These are phyloP conservation scores for Bipolaris oryzae DNA, from an alignment of 2,329 filamentous ascomycete genomes.

Conservation along the genomic window DNA sequence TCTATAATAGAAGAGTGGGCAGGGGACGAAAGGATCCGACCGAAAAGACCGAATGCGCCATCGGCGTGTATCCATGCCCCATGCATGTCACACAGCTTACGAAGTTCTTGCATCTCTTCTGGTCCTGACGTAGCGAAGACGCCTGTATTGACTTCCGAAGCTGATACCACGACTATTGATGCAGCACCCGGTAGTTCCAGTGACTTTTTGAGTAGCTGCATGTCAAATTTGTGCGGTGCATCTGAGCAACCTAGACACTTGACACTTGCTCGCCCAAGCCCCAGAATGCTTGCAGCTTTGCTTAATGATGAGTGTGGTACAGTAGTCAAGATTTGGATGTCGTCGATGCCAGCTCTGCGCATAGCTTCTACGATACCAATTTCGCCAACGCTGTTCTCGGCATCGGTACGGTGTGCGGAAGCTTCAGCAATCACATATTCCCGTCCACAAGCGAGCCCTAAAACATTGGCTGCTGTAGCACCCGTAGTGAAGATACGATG, in stretches of 20 bases:
- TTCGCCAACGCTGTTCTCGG: constrained; percentile 63
- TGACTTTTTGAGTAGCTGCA: constrained; percentile 67
- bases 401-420: constrained; percentile 44
- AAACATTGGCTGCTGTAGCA: constrained; percentile 67
- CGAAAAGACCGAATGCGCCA: constrained; percentile 87
- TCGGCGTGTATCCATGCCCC: constrained; percentile 89
- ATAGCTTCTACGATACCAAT: constrained; percentile 73
- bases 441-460: constrained; percentile 72
- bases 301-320: constrained; percentile 81
- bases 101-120: constrained; percentile 66
- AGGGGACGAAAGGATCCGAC: constrained; percentile 64
- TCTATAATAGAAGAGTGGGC: constrained; percentile 63
- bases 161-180: constrained; percentile 81
- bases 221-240: constrained; percentile 72
- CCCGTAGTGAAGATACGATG: constrained; percentile 83
- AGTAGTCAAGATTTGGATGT: constrained; percentile 79
- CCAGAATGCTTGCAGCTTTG: constrained; percentile 83
- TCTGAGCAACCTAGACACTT: constrained; percentile 62
- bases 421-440: constrained; percentile 66
- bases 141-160: constrained; percentile 90
- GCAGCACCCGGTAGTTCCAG: constrained; percentile 62
- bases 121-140: constrained; percentile 69
- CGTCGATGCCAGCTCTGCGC: constrained; percentile 64
- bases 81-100: constrained; percentile 73
- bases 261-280: constrained; percentile 74